Base-by-base conservation (phyloP, 2,329 filamentous ascomycete genomes). In the Pseudocercospora vitis region DNA sequence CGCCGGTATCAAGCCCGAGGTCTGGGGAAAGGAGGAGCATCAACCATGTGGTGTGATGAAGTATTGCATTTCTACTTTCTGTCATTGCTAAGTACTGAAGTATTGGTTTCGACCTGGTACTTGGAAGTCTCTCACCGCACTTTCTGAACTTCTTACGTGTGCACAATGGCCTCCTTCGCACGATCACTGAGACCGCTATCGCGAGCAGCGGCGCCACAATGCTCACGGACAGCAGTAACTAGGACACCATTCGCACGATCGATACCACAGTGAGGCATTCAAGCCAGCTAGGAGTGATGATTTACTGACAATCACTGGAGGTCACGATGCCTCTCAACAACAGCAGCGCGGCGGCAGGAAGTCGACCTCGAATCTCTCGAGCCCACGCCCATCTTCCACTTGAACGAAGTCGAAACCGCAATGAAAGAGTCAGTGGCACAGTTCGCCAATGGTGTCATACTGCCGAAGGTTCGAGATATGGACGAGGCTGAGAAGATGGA, bases 401-500 rank as follows among this genome's bases (percentile, higher is more conserved):
- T 96, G 60, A 95, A 89, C 64, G 94, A 99, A 74, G 86, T 88
- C 55, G 94, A 99, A 76, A 68, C 82, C 11, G 83, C 94, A 68
- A 95, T 99, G 88, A 83, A 86, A 59, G 92, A 99, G 53, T 82
- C 88, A 1, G 92, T 99, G 3, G 84, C 84, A 65, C 95, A 94
- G 73, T 97, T 97, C 67, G 91, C 94, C 60, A 85, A 83, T 68
- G 91, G 96, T 52, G 82, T 91, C 24, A 87, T 99, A 63, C 83
- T 91, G 48, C 94, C 94, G 50, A 92, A 91, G 72, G 91, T 89
- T 8, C 88, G 94, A 53, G 91, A 95, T 14, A 99, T 99, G 94
- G 94, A 99, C 71, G 94, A 99, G 79, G 86, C 87, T 24, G 94
- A 99, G 79, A 74, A 81, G 53, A 97, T 99, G 94, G 94, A 97